Percentiles rank a stretch among this genome's conserved stretches.
Conservation (phyloP, 192 early-diverging fungal species). For the Glomus cerebriforme region DNA sequence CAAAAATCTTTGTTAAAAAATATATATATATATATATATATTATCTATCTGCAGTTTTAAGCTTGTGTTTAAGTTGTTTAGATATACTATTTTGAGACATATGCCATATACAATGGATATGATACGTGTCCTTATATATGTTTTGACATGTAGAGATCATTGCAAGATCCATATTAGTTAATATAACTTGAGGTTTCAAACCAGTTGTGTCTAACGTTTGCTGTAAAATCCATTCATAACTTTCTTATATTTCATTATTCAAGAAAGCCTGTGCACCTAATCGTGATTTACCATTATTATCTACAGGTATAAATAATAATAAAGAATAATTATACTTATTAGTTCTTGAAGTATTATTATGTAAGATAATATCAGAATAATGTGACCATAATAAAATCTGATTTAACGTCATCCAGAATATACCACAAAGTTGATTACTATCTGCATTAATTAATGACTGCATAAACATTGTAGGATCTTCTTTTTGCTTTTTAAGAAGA, state of each 20-base stretch:
- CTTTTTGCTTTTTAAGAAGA: neutral
- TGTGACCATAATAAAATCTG: neutral
- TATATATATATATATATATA: no score
- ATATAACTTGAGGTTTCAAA: neutral
- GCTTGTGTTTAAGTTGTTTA: neutral
- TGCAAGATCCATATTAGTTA: constrained; percentile 4
- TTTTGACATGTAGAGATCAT: neutral
- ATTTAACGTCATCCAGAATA: neutral
- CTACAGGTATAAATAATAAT: neutral
- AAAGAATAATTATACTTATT: neutral
- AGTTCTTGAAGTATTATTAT: neutral
- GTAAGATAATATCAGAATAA: neutral
- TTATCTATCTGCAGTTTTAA: no score
- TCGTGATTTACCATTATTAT: neutral
- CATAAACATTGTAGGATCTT: neutral
- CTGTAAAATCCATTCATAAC: neutral
- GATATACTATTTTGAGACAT: neutral
- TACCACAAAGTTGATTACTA: neutral
- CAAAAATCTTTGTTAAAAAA: neutral
- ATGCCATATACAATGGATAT: constrained; percentile 6
- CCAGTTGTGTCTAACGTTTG: neutral
- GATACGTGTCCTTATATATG: neutral
- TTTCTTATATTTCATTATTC: neutral
- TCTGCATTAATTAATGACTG: neutral
- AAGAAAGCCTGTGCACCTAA: neutral